Evolutionary conservation across 2,329 filamentous ascomycete genomes (phyloP).

Genomic region (Diaporthe sp.): DNA sequence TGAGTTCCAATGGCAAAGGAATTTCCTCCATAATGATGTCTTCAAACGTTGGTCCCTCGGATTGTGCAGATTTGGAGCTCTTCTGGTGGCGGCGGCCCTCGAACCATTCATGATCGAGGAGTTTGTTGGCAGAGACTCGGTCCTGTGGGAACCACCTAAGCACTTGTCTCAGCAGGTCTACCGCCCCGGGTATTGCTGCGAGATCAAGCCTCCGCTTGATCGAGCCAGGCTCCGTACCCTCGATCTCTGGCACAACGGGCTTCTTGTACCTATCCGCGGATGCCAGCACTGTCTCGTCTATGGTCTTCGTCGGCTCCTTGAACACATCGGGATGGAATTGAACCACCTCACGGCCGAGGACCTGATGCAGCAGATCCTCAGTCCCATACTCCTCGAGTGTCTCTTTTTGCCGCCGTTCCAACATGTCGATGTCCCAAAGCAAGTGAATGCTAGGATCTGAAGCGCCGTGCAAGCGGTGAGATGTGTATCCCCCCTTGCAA

Average conservation of each 20-base stretch:
- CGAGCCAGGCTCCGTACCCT: background rate
- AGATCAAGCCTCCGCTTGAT: background rate
- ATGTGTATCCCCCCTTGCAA: background rate
- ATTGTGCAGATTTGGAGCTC: rapidly evolving
- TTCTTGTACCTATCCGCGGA: background rate
- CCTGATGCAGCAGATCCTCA: background rate
- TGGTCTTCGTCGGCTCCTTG: background rate
- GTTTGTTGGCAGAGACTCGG: background rate
- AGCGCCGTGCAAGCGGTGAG: background rate
- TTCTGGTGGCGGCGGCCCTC: background rate
- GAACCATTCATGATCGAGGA: background rate
- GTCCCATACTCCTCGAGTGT: background rate
- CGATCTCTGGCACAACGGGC: background rate
- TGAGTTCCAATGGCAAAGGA: background rate
- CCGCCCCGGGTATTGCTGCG: background rate
- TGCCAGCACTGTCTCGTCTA: background rate
- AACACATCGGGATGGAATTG: background rate
- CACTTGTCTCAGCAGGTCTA: background rate
- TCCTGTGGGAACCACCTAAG: background rate
- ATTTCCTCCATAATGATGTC: background rate
- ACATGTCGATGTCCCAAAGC: background rate
- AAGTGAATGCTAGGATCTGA: background rate
- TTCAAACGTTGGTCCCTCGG: background rate
- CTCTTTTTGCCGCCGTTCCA: background rate
- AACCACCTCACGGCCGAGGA: background rate